A percentile compares a stretch with the other conserved stretches of the same genome.
Evolutionary conservation across 352 stramenopile species (phyloP).

Genomic region (Blastocystis sp.): DNA sequence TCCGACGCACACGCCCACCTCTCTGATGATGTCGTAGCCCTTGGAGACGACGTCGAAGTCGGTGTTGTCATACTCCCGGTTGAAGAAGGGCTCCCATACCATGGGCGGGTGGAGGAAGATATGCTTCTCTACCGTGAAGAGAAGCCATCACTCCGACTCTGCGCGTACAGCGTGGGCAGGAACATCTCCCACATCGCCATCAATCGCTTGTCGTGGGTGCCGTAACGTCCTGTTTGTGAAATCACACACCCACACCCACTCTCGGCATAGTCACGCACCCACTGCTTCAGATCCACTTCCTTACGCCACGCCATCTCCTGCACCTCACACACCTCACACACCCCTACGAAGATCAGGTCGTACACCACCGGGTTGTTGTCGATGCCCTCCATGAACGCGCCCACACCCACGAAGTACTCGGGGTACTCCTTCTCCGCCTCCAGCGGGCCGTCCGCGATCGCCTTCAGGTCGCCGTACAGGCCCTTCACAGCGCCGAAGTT

Average conservation of each 20-base stretch:
- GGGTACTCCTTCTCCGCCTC: conserved; percentile 73
- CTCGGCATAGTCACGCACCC: conserved; percentile 75
- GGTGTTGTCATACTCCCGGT: background rate
- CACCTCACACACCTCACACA: background rate
- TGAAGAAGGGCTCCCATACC: conserved; percentile 5
- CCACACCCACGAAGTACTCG: conserved; percentile 78
- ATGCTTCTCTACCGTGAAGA: background rate
- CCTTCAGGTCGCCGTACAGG: conserved; percentile 78
- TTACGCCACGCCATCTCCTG: conserved; percentile 66
- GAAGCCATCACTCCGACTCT: conserved; percentile 74
- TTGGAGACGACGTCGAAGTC: background rate
- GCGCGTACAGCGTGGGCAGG: conserved; percentile 77
- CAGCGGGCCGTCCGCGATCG: conserved; percentile 75
- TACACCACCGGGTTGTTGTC: conserved; percentile 83
- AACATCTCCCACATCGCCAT: conserved; percentile 75
- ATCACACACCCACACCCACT: background rate
- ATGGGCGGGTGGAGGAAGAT: background rate
- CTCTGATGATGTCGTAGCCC: background rate
- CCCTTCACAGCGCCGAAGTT: conserved; percentile 81
- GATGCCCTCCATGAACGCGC: conserved; percentile 81
- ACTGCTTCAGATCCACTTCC: conserved; percentile 73
- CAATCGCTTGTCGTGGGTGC: conserved; percentile 74
- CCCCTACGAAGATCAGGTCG: conserved; percentile 73
- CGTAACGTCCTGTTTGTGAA: conserved; percentile 73
- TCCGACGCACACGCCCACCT: background rate